These are phyloP conservation scores for Extremus antarcticus DNA, from an alignment of 495 filamentous ascomycete genomes.

Conservation along the genomic window DNA sequence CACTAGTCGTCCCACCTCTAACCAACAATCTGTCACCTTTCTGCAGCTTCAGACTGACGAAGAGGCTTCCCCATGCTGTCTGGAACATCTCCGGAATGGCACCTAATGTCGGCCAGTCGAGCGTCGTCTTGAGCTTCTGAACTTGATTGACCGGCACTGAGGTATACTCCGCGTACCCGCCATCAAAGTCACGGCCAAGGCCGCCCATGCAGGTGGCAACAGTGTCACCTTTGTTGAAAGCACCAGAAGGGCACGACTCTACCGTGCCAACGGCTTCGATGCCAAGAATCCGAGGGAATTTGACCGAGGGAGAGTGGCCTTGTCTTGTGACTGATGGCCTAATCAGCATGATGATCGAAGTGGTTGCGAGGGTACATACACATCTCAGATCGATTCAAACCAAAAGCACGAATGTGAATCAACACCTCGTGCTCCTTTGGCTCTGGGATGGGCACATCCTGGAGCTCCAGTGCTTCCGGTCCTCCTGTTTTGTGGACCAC, in stretches of 20 bases:
- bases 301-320: constrained; percentile 36
- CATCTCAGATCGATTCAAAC: constrained; percentile 45
- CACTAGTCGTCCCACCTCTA: constrained; percentile 40
- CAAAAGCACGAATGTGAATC: constrained; percentile 41
- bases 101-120: constrained; percentile 36
- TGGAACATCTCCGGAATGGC: constrained; percentile 47
- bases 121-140: neutral
- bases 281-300: constrained; percentile 22
- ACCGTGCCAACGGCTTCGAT: constrained; percentile 42
- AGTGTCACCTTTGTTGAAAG: constrained; percentile 32
- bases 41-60: constrained; percentile 29
- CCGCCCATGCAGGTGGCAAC: constrained; percentile 45
- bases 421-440: constrained; percentile 32
- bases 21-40: constrained; percentile 39
- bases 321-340: too few relatives aligned
- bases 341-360: too few relatives aligned
- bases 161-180: constrained; percentile 46
- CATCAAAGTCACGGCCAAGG: constrained; percentile 41
- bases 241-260: constrained; percentile 28
- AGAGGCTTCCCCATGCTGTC: constrained; percentile 42
- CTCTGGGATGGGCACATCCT: constrained; percentile 19
- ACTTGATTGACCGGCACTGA: constrained; percentile 36
- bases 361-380: too few relatives aligned
- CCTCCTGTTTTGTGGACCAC: constrained; percentile 19
- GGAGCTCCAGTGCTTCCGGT: constrained; percentile 20